Base-by-base conservation (phyloP, 371 early-diverging fungal species). In the Synchytrium microbalum region DNA sequence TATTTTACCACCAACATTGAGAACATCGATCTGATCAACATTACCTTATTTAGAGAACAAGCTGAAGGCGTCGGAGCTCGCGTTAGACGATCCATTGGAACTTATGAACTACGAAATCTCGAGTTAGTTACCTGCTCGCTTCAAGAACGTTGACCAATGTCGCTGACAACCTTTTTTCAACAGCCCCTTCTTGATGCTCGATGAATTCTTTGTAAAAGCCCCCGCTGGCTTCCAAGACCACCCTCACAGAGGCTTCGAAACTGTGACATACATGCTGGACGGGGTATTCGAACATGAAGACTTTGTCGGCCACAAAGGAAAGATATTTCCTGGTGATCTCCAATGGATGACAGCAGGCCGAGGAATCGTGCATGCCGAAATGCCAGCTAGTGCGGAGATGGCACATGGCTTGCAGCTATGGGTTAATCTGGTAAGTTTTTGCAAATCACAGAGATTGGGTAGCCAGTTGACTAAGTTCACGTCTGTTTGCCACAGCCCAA, bases 361-460 rank as follows among this genome's bases (percentile, higher is more conserved):
- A 23, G 67, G 72, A 59, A 67, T 72, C 3, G 13, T 72, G 3
- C 64, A 67, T 61, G 14, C 14, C 23, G 51, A 51, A 51, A 51
- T 51, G 51, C 51, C 51, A 51, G n/a, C n/a, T n/a, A 14, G 14
- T 14, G 23, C 14, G 23, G 23, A 51, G 14, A 51, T 51, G 51
- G 71, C 76, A 0, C 85, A 86, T 51, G 89, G 89, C 10, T 77
- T 90, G 38, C 90, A 91, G 62, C 77, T 91, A 31, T 91, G 91
- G 91, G 84, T 91, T 69, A 91, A 90, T 63, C 75, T 91, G 16
- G n/a, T n/a, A n/a, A n/a, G n/a, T n/a, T n/a, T n/a, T n/a, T n/a
- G n/a, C n/a, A n/a, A n/a, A n/a, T n/a, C n/a, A n/a, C n/a, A n/a
- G n/a, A n/a, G n/a, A n/a, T n/a, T n/a, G n/a, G n/a, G n/a, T n/a